These are phyloP conservation scores for Platanthera guangdongensis DNA, from an alignment of 106 monocot genomes.

Conservation along the genomic window DNA sequence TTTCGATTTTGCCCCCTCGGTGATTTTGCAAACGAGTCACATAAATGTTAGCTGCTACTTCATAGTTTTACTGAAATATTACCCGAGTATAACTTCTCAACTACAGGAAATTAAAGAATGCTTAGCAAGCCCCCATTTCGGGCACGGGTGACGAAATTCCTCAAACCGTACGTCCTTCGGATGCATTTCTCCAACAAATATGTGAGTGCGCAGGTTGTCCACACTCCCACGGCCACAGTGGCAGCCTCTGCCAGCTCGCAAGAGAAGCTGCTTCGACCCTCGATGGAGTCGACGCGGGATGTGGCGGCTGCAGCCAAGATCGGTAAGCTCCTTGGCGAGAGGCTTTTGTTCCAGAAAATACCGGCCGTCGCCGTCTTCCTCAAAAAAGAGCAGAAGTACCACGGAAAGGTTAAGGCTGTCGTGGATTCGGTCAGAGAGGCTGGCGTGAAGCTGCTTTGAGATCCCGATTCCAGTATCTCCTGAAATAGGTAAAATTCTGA, in stretches of 20 bases:
- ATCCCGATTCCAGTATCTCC: neutral
- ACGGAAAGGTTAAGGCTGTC: conserved; percentile 83
- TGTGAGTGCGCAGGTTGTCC: conserved; percentile 68
- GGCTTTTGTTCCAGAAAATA: conserved; percentile 59
- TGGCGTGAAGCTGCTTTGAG: conserved; percentile 72
- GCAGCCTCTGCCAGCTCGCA: conserved; percentile 80
- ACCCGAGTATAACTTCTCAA: neutral
- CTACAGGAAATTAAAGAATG: conserved; percentile 22
- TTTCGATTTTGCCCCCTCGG: too few species aligned
- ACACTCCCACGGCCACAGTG: conserved; percentile 72
- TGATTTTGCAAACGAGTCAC: too few species aligned
- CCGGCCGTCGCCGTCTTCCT: conserved; percentile 64
- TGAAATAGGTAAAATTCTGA: too few species aligned
- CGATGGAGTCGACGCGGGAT: conserved; percentile 67
- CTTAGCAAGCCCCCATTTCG: conserved; percentile 58
- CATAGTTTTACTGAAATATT: too few species aligned
- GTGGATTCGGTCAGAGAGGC: conserved; percentile 67
- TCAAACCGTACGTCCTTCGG: conserved; percentile 71
- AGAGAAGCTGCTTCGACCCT: conserved; percentile 66
- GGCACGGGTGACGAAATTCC: conserved; percentile 36
- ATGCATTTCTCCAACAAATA: conserved; percentile 88
- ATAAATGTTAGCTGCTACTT: too few species aligned
- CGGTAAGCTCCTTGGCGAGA: conserved; percentile 71
- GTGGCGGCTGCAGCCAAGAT: conserved; percentile 79
- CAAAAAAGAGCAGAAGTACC: conserved; percentile 77